Base-by-base conservation (phyloP, 352 stramenopile genomes). In the Globisporangium lucens region DNA sequence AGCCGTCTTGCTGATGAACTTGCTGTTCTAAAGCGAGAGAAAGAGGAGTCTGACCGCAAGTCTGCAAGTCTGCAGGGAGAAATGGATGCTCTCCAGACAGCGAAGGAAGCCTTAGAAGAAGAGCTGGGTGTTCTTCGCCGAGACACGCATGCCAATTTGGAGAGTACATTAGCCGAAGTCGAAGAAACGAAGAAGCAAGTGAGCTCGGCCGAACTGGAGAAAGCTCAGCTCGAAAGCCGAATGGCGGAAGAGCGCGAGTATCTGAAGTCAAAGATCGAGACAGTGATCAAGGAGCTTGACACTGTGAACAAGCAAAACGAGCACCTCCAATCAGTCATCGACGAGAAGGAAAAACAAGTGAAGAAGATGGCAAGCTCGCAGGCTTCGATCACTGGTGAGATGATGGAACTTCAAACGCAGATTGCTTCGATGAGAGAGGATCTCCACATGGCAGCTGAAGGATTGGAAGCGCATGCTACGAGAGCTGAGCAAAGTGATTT, bases 261-360 rank as follows among this genome's bases (percentile, higher is more conserved):
- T 62, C 83, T 87, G 67, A 78, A 83, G 29, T 78, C 74, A 15
- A 93, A 93, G 67, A 72, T 92, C 20, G 85, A 91, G 60, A 71
- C 71, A 10, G 58, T 94, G 5, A 81, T 90, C 55, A 82, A 80
- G 17, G 83, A 91, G 12, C 72, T 87, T 6, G 83, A 92, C 22
- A 53, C 61, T 5, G 70, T 74, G 6, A 75, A 72, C 3, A 81
- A 76, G n/a, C 75, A 85, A 43, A 73, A 65, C 20, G 73, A 81
- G 41, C 63, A 70, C 15, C 57, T 93, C 6, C 68, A 86, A 41
- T 47, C 65, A 12, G 61, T 71, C n/a, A n/a, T 91, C 9, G 68
- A 57, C 0, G 78, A 89, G 51, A 91, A 91, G 62, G 77, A 93
- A 35, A 91, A 87, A 61, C 79, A 94, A 56, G 73, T 89, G 49